phyloP scores from a whole-genome alignment of 2,329 filamentous ascomycete genomes.

The Trichophyton schoenleinii region DNA sequence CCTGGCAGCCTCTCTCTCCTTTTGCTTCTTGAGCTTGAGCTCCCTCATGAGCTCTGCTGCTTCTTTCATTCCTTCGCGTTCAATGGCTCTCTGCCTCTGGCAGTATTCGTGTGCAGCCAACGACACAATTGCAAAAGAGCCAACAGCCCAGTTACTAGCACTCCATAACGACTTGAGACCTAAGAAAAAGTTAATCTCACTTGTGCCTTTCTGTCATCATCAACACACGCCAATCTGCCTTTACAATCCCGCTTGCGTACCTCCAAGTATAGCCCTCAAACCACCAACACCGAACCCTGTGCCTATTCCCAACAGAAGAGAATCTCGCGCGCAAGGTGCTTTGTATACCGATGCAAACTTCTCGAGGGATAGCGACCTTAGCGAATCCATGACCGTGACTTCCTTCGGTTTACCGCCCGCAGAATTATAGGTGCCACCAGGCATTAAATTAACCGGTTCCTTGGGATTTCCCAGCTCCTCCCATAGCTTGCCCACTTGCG shows the following conservation, averaged over 20 bases:
- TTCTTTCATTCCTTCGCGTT: conserved; percentile 71
- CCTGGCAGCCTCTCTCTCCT: conserved; percentile 32
- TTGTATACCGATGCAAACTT: conserved; percentile 55
- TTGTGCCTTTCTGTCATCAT: not conserved
- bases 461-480: conserved; percentile 36
- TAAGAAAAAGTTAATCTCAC: conserved; percentile 11
- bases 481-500: conserved; percentile 37
- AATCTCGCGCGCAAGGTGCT: conserved; percentile 71
- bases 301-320: conserved; percentile 70
- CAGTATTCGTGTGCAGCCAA: conserved; percentile 73
- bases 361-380: conserved; percentile 36
- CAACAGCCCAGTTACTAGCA: conserved; percentile 77
- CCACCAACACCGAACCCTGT: conserved; percentile 65
- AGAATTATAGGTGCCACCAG: conserved; percentile 47
- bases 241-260: conserved; percentile 35
- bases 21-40: conserved; percentile 55
- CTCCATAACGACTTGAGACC: conserved; percentile 46
- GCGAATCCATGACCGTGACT: conserved; percentile 29
- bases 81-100: conserved; percentile 57
- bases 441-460: conserved; percentile 43
- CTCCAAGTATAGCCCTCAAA: conserved; percentile 59
- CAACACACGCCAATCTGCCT: no score
- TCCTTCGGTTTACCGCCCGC: conserved; percentile 43
- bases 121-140: conserved; percentile 57
- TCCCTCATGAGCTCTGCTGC: conserved; percentile 70